A percentile compares a stretch with the other conserved stretches of the same genome.
These are phyloP conservation scores for Penicillium sp. DNA, from an alignment of 2,329 filamentous ascomycete genomes.

Conservation along the genomic window DNA sequence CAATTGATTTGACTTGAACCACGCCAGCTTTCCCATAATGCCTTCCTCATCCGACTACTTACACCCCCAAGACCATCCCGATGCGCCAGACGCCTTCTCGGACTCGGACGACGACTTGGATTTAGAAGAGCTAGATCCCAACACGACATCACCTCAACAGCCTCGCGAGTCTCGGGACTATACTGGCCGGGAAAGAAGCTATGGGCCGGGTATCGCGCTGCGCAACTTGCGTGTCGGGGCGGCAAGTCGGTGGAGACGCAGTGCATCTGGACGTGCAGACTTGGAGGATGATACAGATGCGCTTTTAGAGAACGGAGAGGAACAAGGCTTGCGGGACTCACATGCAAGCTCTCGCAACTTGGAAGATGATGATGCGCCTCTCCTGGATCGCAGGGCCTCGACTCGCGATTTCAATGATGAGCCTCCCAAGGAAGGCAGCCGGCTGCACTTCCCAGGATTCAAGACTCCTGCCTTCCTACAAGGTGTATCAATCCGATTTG, in stretches of 20 bases:
- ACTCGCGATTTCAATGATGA: slow-evolving; percentile 34
- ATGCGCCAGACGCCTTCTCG: slow-evolving; percentile 33
- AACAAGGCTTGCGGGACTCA: slow-evolving; percentile 55
- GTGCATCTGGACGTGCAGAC: slow-evolving; percentile 33
- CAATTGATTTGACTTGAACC: slow-evolving; percentile 6
- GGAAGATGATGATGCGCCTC: slow-evolving; percentile 70
- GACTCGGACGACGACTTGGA: slow-evolving; percentile 48
- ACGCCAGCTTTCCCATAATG: slow-evolving; percentile 26
- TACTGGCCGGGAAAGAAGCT: slow-evolving; percentile 24
- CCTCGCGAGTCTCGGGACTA: slow-evolving; percentile 31
- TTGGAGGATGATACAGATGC: slow-evolving; percentile 64
- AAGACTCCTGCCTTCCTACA: slow-evolving; percentile 46
- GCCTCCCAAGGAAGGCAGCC: slow-evolving; percentile 51
- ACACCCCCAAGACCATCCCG: slow-evolving; percentile 32
- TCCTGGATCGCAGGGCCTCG: slow-evolving; percentile 53
- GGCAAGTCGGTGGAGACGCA: slow-evolving; percentile 43
- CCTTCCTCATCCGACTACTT: slow-evolving; percentile 38
- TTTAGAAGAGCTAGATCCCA: slow-evolving; percentile 47
- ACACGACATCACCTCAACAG: slow-evolving; percentile 24
- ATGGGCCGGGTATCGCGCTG: slow-evolving; percentile 44
- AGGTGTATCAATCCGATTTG: slow-evolving; percentile 18
- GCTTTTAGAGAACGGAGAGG: slow-evolving; percentile 63
- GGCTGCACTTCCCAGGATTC: slow-evolving; percentile 66
- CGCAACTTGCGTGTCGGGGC: slow-evolving; percentile 53
- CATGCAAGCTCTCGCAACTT: slow-evolving; percentile 55